Evolutionary conservation across 148 eudicot species (phyloP), one percentile per base, ranked within the genome.

Genomic region (Diospyros kaki): DNA sequence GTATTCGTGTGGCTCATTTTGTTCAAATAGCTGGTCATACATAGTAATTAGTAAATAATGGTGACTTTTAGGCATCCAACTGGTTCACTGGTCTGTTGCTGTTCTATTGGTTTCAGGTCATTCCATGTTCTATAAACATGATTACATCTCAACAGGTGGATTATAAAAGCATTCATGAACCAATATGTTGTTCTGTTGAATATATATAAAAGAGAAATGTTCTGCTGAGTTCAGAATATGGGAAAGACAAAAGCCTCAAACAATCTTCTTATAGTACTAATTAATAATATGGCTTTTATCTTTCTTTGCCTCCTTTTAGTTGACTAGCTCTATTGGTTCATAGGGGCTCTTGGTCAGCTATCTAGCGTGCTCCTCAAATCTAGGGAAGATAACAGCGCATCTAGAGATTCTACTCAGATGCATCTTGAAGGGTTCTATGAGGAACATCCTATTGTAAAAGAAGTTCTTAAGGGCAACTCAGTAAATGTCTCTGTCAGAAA

Each of bases 391-490:
- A 81, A 68, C 39, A 83, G 71, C 75, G 79, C 68, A 12, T 77
- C 80, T 18, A 66, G 83, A 50, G 83, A 68, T 72, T 58, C 83
- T 78, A 55, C 28, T 75, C 64, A 40, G 79, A 85, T 76, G 82
- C 77, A 56, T 46, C 87, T 88, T 58, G 85, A 86, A 77, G 91
- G 89, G 64, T 90, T 95, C 80, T 87, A 78, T 70, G 89, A 89
- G 76, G 98, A 93, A 71, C 89, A 82, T 77, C 52, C 83, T 41
- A 77, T 93, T 69, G 85, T 84, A 42, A 93, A 85, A 84, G 87
- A 89, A 84, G 73, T 87, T 75, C 64, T 68, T 68, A 62, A 75
- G 73, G 77, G 81, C 76, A 86, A 85, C 76, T 83, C 84, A 13
- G 76, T 96, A 64, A 84, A 56, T 68, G 90, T 91, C 55, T 81